Conservation (phyloP, 371 early-diverging fungal genomes). For the Apophysomyces trapeziformis region DNA sequence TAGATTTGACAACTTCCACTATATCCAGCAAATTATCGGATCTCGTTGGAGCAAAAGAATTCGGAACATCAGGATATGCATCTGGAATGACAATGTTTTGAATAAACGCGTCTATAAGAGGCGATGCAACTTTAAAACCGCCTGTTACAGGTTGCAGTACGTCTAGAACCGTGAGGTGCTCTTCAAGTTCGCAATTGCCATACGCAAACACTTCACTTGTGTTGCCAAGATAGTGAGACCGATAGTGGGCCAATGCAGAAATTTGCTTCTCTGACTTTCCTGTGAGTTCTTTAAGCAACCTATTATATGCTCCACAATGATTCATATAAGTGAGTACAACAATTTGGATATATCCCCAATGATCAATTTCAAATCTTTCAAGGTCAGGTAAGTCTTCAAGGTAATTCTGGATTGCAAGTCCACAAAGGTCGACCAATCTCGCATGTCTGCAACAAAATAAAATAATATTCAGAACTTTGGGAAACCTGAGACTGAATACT, state of each 20-base stretch:
- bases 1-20: background rate
- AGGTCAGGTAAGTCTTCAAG: background rate
- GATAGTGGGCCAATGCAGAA: conserved; percentile 1
- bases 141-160: conserved; percentile 13
- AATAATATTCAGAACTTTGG: background rate
- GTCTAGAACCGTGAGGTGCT: conserved; percentile 1
- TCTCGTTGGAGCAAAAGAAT: conserved; percentile 13
- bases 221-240: conserved; percentile 5
- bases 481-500: conserved; percentile 10
- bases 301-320: background rate
- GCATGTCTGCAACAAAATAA: conserved; percentile 12
- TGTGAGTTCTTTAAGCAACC: background rate
- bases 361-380: conserved; percentile 45
- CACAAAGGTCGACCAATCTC: conserved; percentile 11
- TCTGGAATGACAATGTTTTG: conserved; percentile 18
- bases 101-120: conserved; percentile 25
- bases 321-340: background rate
- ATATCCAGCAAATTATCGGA: conserved; percentile 10
- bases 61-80: conserved; percentile 17
- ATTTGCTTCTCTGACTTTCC: background rate
- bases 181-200: background rate
- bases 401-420: conserved; percentile 1
- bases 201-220: background rate
- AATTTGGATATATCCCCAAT: conserved; percentile 58
- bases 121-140: conserved; percentile 22